Evolutionary conservation across 2,329 filamentous ascomycete species (phyloP).

Genomic region (Clonostachys rhizophaga): DNA sequence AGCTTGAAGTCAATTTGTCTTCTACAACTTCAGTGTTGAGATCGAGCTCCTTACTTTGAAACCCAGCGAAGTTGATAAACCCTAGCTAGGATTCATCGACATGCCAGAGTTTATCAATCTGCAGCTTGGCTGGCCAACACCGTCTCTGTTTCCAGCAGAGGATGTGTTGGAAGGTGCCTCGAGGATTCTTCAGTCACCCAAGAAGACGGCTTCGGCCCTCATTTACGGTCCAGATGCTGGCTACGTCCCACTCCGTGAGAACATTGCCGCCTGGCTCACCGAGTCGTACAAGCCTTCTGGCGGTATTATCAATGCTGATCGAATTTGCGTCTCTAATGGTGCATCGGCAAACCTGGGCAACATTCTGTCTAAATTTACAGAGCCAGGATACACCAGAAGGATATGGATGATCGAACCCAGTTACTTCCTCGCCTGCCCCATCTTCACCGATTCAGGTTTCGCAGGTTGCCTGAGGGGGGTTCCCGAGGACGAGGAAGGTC

Average conservation of each 20-base stretch:
- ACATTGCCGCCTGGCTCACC: constrained; percentile 6
- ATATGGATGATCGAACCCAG: constrained; percentile 60
- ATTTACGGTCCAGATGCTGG: constrained; percentile 9
- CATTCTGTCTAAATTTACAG: constrained; percentile 39
- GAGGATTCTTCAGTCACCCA: constrained; percentile 1
- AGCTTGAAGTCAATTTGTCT: no score
- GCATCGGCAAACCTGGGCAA: constrained; percentile 6
- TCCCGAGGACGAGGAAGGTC: constrained; percentile 45
- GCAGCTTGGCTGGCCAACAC: constrained; percentile 3
- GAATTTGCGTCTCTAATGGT: constrained; percentile 8
- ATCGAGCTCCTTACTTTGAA: no score
- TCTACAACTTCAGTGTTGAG: no score
- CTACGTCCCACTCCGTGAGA: constrained; percentile 6
- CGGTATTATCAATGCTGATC: neutral
- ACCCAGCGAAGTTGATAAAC: no score
- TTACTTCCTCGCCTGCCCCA: constrained; percentile 57
- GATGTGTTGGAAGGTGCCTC: constrained; percentile 1
- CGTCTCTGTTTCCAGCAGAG: constrained; percentile 1
- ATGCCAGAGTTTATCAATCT: constrained; percentile 1
- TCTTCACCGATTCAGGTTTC: constrained; percentile 59
- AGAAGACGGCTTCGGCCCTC: constrained; percentile 5
- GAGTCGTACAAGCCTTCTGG: neutral
- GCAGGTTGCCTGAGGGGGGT: constrained; percentile 47
- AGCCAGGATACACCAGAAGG: constrained; percentile 54
- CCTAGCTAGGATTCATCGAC: neutral